Percentiles rank a stretch among this genome's conserved stretches.
phyloP scores from a whole-genome alignment of 345 rosid genomes.

The Lepidium africanum region DNA sequence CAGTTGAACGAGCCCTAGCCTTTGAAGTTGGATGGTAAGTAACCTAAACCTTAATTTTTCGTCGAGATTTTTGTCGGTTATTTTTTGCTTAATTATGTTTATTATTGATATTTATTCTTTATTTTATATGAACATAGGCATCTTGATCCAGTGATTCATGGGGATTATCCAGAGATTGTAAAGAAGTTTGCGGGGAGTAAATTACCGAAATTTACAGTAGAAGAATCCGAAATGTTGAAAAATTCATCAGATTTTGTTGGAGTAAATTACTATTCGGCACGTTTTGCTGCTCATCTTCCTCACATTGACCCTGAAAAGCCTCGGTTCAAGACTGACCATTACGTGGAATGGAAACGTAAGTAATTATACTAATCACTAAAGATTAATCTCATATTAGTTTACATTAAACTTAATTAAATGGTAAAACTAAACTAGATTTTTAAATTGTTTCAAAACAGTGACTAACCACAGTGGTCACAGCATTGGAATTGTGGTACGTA shows the following conservation, averaged over 20 bases:
- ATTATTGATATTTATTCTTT: too few species aligned
- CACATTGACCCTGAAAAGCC: conserved; percentile 18
- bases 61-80: too few species aligned
- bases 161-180: conserved; percentile 26
- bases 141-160: conserved; percentile 27
- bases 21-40: conserved; percentile 26
- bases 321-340: conserved; percentile 29
- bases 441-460: conserved; percentile 12
- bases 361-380: not conserved
- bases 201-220: conserved; percentile 23
- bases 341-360: conserved; percentile 24
- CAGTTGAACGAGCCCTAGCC: conserved; percentile 23
- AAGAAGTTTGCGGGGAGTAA: conserved; percentile 23
- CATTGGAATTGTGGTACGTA: conserved; percentile 24
- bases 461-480: conserved; percentile 25
- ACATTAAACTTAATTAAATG: not conserved
- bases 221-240: conserved; percentile 24
- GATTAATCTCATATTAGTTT: not conserved
- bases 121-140: conserved; percentile 4
- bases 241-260: conserved; percentile 29
- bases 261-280: conserved; percentile 22
- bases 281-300: conserved; percentile 11
- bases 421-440: not conserved
- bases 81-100: too few species aligned
- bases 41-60: not conserved